Conservation (phyloP, 192 early-diverging fungal species). For the Chytriomyces hyalinus region DNA sequence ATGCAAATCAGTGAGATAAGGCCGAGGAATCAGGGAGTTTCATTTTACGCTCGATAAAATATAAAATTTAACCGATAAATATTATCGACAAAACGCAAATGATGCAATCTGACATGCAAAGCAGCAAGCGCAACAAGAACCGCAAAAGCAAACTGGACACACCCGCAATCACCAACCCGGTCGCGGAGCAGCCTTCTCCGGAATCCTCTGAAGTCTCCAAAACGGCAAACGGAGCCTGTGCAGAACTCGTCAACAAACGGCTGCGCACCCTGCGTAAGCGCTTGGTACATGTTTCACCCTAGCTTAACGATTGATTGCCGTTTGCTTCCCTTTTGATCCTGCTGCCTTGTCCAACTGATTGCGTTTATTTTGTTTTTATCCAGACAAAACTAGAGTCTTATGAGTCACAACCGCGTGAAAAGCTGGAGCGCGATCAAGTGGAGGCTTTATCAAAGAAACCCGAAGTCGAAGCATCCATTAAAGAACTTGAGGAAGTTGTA, state of each 20-base stretch:
- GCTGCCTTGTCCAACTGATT: not conserved
- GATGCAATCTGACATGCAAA: too few relatives aligned
- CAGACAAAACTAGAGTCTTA: conserved; percentile 56
- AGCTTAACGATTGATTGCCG: too few relatives aligned
- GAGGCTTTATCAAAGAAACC: conserved; percentile 48
- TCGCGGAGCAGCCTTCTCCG: too few relatives aligned
- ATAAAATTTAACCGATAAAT: too few relatives aligned
- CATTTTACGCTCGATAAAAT: too few relatives aligned
- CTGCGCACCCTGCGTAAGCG: conserved; percentile 44
- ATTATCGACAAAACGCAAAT: too few relatives aligned
- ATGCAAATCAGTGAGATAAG: too few relatives aligned
- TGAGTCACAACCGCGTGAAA: conserved; percentile 35
- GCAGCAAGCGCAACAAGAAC: too few relatives aligned
- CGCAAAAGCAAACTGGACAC: too few relatives aligned
- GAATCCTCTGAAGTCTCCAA: not conserved
- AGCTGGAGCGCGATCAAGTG: conserved; percentile 58
- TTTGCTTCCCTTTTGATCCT: not conserved
- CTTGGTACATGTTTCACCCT: conserved; percentile 24
- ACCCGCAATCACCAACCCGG: too few relatives aligned
- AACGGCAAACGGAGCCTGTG: conserved; percentile 29
- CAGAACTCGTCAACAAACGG: conserved; percentile 45
- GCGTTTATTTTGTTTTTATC: not conserved
- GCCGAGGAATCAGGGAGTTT: too few relatives aligned
- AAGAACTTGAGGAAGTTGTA: conserved; percentile 56
- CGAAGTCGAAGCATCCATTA: conserved; percentile 45